phyloP scores from a whole-genome alignment of 768 basidiomycete genomes.

The Cystofilobasidium capitatum region DNA sequence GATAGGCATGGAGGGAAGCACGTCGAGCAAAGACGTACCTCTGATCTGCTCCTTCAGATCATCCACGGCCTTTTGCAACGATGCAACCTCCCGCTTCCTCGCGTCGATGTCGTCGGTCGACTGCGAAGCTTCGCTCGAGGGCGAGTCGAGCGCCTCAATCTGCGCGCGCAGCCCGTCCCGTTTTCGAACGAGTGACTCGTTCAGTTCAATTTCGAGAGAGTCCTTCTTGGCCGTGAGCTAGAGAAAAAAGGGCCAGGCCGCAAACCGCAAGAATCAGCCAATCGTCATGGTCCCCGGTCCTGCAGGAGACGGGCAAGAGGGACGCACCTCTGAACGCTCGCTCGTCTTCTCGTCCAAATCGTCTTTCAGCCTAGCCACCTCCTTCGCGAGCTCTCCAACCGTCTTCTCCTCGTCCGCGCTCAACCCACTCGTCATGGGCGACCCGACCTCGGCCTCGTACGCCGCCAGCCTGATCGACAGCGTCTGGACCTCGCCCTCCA shows the following conservation, averaged over 20 bases:
- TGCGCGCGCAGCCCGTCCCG: constrained; percentile 66
- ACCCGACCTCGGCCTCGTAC: constrained; percentile 59
- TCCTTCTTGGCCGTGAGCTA: constrained; percentile 69
- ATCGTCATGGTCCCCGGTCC: too few relatives aligned
- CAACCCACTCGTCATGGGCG: constrained; percentile 64
- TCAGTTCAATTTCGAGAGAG: constrained; percentile 80
- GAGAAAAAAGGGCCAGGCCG: background rate
- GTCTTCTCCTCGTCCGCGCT: constrained; percentile 59
- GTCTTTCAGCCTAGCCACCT: constrained; percentile 58
- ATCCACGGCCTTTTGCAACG: constrained; percentile 58
- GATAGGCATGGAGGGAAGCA: background rate
- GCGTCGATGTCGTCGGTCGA: constrained; percentile 58
- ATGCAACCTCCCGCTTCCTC: constrained; percentile 57
- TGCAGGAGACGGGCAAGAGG: background rate
- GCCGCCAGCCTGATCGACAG: constrained; percentile 56
- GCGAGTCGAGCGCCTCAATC: constrained; percentile 52
- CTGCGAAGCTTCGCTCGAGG: constrained; percentile 6
- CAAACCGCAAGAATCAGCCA: constrained; percentile 5
- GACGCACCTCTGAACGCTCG: constrained; percentile 35
- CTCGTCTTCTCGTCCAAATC: constrained; percentile 69
- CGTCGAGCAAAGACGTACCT: constrained; percentile 41
- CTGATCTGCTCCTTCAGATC: constrained; percentile 55
- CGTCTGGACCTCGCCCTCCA: constrained; percentile 59
- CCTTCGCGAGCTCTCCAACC: constrained; percentile 57
- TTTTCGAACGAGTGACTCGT: constrained; percentile 71